Evolutionary conservation across 179 eudicot species (phyloP).

Genomic region (Gypsophila paniculata): DNA sequence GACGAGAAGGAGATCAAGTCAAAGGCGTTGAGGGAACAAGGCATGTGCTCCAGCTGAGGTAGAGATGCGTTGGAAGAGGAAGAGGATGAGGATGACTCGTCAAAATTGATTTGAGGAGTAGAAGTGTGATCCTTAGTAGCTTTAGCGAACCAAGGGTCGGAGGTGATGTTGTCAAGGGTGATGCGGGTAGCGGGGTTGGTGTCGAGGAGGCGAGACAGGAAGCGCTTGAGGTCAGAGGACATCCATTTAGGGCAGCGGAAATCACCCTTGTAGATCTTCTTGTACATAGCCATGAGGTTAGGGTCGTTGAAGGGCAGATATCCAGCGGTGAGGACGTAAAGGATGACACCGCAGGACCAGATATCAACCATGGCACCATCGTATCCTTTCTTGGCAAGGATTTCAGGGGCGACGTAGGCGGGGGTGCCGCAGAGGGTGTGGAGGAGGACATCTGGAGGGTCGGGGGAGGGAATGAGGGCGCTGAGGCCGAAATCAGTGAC

Average conservation of each 20-base stretch:
- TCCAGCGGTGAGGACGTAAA: constrained; percentile 40
- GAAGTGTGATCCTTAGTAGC: constrained; percentile 17
- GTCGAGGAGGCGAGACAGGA: constrained; percentile 35
- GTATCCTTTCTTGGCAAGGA: constrained; percentile 40
- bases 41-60: background rate
- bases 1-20: constrained; percentile 38
- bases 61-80: constrained; percentile 4
- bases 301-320: constrained; percentile 41
- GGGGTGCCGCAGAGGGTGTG: constrained; percentile 46
- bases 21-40: constrained; percentile 32
- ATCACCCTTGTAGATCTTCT: constrained; percentile 42
- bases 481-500: constrained; percentile 45
- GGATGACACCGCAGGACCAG: constrained; percentile 44
- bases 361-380: constrained; percentile 37
- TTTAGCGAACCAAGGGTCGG: constrained; percentile 38
- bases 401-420: constrained; percentile 49
- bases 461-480: constrained; percentile 19
- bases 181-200: constrained; percentile 31
- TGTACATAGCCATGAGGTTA: constrained; percentile 42
- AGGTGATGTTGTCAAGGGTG: constrained; percentile 31
- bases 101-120: background rate
- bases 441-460: constrained; percentile 20
- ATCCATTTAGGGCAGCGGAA: constrained; percentile 43
- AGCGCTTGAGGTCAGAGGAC: constrained; percentile 33
- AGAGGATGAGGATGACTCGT: background rate